phyloP scores from a whole-genome alignment of 768 basidiomycete species.

The Termitomyces sp. region DNA sequence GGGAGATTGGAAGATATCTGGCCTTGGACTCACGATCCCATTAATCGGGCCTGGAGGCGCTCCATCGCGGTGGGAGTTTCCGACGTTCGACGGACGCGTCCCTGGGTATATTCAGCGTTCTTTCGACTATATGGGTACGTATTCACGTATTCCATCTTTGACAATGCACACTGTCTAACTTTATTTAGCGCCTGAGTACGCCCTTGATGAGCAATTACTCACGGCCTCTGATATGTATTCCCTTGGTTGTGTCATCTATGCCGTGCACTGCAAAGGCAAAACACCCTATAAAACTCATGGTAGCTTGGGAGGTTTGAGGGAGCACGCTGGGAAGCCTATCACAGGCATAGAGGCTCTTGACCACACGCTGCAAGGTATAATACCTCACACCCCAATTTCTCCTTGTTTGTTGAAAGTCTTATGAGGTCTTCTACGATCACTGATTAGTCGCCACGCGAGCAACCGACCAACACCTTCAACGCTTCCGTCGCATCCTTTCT shows the following conservation, averaged over 20 bases:
- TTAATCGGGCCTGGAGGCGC: slow-evolving; percentile 65
- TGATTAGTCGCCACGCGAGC: slow-evolving; percentile 77
- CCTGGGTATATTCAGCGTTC: slow-evolving; percentile 85
- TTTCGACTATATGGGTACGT: slow-evolving; percentile 90
- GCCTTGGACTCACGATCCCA: slow-evolving; percentile 83
- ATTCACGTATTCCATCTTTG: slow-evolving; percentile 17
- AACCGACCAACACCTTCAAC: slow-evolving; percentile 74
- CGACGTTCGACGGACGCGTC: slow-evolving; percentile 77
- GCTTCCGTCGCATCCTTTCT: slow-evolving; percentile 84
- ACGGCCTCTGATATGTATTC: slow-evolving; percentile 93
- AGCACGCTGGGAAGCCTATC: slow-evolving; percentile 61
- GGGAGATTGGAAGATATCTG: slow-evolving; percentile 99
- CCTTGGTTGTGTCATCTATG: slow-evolving; percentile 86
- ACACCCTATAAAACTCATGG: slow-evolving; percentile 88
- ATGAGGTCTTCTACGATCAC: slow-evolving; percentile 70
- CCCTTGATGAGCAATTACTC: slow-evolving; percentile 80
- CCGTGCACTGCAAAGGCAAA: slow-evolving; percentile 84
- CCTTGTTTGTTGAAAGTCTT: slow-evolving; percentile 5
- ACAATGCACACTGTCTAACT: neutral
- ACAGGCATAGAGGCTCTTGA: slow-evolving; percentile 66
- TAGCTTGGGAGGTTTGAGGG: slow-evolving; percentile 65
- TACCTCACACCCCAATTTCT: neutral
- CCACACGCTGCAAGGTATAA: slow-evolving; percentile 65
- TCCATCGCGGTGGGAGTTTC: slow-evolving; percentile 85
- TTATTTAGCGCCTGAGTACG: slow-evolving; percentile 84